These are phyloP conservation scores for Penicillium sp. DNA, from an alignment of 2,329 filamentous ascomycete genomes.

Conservation along the genomic window DNA sequence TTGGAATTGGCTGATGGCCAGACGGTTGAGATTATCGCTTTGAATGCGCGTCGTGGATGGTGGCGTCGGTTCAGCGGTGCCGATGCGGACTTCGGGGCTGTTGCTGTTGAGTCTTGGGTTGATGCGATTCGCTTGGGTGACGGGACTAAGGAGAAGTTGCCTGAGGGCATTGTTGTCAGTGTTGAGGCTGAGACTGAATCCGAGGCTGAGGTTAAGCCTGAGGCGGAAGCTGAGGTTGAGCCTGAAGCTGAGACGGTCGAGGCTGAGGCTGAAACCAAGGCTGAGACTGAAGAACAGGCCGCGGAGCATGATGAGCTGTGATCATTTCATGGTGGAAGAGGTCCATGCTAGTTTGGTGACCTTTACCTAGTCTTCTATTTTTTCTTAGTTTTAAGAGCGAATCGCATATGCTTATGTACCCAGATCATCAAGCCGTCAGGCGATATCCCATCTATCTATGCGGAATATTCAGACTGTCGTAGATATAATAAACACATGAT, in stretches of 20 bases:
- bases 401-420: slow-evolving; percentile 1
- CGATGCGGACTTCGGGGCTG: slow-evolving; percentile 43
- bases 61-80: slow-evolving; percentile 60
- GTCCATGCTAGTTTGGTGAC: neutral
- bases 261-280: slow-evolving; percentile 18
- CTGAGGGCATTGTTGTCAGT: slow-evolving; percentile 49
- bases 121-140: slow-evolving; percentile 87
- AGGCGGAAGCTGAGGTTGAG: slow-evolving; percentile 23
- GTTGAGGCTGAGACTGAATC: slow-evolving; percentile 19
- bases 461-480: neutral
- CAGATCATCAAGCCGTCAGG: neutral
- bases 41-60: slow-evolving; percentile 81
- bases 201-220: slow-evolving; percentile 19
- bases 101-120: slow-evolving; percentile 71
- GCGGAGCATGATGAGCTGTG: slow-evolving; percentile 41
- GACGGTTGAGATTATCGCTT: slow-evolving; percentile 61
- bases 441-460: neutral
- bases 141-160: slow-evolving; percentile 66
- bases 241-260: slow-evolving; percentile 21
- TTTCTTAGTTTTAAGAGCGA: neutral
- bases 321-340: slow-evolving; percentile 1
- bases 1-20: slow-evolving; percentile 53
- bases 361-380: neutral
- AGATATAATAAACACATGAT: slow-evolving; percentile 9
- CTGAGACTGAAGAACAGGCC: slow-evolving; percentile 32